phyloP scores from a whole-genome alignment of 2,329 filamentous ascomycete genomes.

The Coniochaeta prunicola region DNA sequence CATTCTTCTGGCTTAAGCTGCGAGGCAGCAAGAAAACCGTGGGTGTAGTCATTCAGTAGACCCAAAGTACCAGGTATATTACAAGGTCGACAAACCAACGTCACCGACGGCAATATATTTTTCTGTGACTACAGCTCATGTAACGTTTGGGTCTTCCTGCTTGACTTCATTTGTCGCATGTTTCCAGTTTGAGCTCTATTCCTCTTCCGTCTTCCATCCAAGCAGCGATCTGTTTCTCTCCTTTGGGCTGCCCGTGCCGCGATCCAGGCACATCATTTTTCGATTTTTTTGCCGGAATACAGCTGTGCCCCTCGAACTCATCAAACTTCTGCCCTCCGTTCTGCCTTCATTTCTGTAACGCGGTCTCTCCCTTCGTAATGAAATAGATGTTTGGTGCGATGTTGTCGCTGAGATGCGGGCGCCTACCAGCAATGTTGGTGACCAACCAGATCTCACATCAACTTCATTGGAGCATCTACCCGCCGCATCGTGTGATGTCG shows the following conservation, averaged over 20 bases:
- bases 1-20: too few relatives aligned
- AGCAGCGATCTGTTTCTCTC: background rate
- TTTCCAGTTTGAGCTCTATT: background rate
- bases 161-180: background rate
- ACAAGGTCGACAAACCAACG: too few relatives aligned
- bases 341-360: background rate
- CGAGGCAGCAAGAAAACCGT: too few relatives aligned
- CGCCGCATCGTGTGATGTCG: background rate
- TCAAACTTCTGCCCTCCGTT: background rate
- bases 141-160: background rate
- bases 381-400: background rate
- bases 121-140: background rate
- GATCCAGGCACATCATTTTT: background rate
- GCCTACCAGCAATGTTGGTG: background rate
- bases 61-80: too few relatives aligned
- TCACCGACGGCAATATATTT: too few relatives aligned
- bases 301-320: background rate
- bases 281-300: background rate
- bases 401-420: background rate
- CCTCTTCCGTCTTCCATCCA: background rate
- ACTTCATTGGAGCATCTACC: background rate
- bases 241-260: background rate
- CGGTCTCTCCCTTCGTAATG: background rate
- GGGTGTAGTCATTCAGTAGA: too few relatives aligned
- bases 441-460: background rate